Conservation (phyloP, 441 rosid genomes). For the Gossypium trilobum region DNA sequence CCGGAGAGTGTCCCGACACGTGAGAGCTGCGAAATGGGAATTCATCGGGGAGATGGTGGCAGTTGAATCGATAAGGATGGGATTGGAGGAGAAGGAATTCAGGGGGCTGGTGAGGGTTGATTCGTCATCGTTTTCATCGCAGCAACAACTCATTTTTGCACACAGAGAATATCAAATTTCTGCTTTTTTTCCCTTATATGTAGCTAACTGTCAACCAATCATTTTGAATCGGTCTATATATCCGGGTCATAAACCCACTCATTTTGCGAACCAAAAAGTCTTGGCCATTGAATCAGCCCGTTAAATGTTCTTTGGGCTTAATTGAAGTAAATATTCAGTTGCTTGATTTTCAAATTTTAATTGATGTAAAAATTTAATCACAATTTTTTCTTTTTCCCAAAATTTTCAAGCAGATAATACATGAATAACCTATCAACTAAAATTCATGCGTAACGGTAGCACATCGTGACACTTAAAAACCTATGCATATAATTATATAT, state of each 20-base stretch:
- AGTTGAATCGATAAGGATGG: conserved; percentile 3
- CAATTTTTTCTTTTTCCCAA: too few relatives aligned
- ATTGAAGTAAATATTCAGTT: too few relatives aligned
- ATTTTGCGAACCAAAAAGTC: background rate
- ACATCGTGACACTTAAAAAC: too few relatives aligned
- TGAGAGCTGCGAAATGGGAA: conserved; percentile 44
- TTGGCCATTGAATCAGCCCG: too few relatives aligned
- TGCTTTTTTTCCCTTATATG: background rate
- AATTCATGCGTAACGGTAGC: too few relatives aligned
- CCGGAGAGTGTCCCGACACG: conserved; percentile 55
- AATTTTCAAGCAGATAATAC: too few relatives aligned
- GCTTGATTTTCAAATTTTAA: too few relatives aligned
- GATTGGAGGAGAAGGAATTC: conserved; percentile 18
- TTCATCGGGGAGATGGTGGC: conserved; percentile 45
- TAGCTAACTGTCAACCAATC: background rate
- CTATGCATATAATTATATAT: too few relatives aligned
- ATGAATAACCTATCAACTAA: too few relatives aligned
- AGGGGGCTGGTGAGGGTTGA: conserved; percentile 9
- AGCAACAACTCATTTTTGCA: conserved; percentile 36
- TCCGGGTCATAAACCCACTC: background rate
- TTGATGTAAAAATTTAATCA: too few relatives aligned
- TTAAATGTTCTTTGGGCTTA: too few relatives aligned
- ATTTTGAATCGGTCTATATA: background rate
- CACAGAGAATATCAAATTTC: background rate
- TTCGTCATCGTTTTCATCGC: conserved; percentile 34